phyloP scores from a whole-genome alignment of 805 yeast species.

The Tetrapisispora arboricola region DNA sequence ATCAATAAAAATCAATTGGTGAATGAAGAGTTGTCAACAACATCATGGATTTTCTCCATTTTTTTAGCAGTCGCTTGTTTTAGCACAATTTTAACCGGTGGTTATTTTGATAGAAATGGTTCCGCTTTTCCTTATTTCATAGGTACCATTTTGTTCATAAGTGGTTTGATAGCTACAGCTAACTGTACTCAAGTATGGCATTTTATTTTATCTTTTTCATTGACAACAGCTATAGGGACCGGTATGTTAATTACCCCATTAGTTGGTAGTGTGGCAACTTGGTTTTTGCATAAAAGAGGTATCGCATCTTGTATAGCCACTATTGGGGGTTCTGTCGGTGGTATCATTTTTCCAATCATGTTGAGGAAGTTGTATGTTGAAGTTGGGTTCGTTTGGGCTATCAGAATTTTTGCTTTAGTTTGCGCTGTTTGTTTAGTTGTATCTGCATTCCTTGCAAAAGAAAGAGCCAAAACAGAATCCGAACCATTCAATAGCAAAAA shows the following conservation, averaged over 20 bases:
- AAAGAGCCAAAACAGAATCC: slow-evolving; percentile 27
- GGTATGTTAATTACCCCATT: slow-evolving; percentile 53
- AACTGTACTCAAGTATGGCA: slow-evolving; percentile 45
- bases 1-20: slow-evolving; percentile 45
- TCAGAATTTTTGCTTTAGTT: slow-evolving; percentile 42
- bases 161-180: slow-evolving; percentile 51
- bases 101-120: slow-evolving; percentile 55
- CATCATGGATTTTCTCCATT: slow-evolving; percentile 61
- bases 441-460: slow-evolving; percentile 33
- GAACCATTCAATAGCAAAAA: slow-evolving; percentile 32
- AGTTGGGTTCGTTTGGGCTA: slow-evolving; percentile 53
- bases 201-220: slow-evolving; percentile 49
- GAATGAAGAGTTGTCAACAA: slow-evolving; percentile 37
- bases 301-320: slow-evolving; percentile 42
- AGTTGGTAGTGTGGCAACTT: slow-evolving; percentile 53
- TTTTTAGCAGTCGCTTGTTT: slow-evolving; percentile 43
- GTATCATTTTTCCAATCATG: slow-evolving; percentile 45
- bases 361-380: slow-evolving; percentile 39
- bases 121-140: slow-evolving; percentile 34
- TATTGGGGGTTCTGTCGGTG: slow-evolving; percentile 49
- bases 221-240: slow-evolving; percentile 48
- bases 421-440: slow-evolving; percentile 31
- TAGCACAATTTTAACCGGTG: slow-evolving; percentile 47
- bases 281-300: slow-evolving; percentile 53
- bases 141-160: slow-evolving; percentile 38